A percentile compares a stretch with the other conserved stretches of the same genome.
Evolutionary conservation across 2,329 filamentous ascomycete genomes (phyloP).

Genomic region (Fusarium gaditjirri): DNA sequence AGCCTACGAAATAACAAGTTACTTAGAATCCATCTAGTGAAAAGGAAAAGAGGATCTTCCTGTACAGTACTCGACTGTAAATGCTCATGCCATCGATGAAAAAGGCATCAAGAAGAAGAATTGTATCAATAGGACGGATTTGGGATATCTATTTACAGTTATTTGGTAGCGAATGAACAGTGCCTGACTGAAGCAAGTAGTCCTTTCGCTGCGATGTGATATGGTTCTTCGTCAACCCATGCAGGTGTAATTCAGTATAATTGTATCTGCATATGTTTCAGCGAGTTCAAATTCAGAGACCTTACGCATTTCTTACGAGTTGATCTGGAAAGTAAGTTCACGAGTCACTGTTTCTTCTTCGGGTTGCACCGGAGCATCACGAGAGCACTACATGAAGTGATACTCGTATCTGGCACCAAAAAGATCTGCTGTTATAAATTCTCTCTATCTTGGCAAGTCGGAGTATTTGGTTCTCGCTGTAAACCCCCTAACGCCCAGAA

Average conservation of each 20-base stretch:
- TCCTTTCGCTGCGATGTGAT: not conserved
- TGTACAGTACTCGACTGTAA: constrained; percentile 2
- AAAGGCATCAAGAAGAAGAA: rapidly evolving
- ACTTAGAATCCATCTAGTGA: constrained; percentile 18
- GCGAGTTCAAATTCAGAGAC: not conserved
- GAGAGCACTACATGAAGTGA: not conserved
- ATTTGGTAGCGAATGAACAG: not conserved
- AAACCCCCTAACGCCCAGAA: not conserved
- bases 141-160: not conserved
- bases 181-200: not conserved
- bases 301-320: not conserved
- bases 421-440: not conserved
- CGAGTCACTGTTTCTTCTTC: not conserved
- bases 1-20: not conserved
- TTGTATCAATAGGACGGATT: not conserved
- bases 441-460: too few relatives aligned
- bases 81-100: constrained; percentile 5
- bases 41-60: constrained; percentile 2
- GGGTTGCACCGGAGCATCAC: not conserved
- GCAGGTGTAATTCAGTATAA: not conserved
- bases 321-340: not conserved
- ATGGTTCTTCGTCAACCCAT: not conserved
- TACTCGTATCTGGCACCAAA: not conserved
- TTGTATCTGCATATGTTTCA: not conserved
- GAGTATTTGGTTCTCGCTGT: too few relatives aligned